phyloP scores from a whole-genome alignment of 2,329 filamentous ascomycete species.

The Pyricularia pennisetigena region DNA sequence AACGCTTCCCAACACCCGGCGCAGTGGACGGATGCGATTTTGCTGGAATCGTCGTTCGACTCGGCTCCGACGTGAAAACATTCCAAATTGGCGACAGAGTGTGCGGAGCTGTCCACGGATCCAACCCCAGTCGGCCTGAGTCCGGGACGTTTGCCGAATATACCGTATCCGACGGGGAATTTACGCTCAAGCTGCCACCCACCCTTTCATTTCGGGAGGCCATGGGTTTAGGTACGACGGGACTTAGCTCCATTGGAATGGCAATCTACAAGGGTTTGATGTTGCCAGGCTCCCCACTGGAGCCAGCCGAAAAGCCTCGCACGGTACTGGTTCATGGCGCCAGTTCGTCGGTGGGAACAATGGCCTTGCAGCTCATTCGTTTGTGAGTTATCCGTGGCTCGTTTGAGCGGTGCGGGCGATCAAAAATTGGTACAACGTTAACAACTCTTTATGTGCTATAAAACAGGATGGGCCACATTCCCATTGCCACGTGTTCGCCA shows the following conservation, averaged over 20 bases:
- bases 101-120: conserved; percentile 10
- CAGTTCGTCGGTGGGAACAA: neutral
- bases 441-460: too few relatives aligned
- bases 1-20: conserved; percentile 11
- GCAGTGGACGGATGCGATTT: conserved; percentile 19
- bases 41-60: conserved; percentile 15
- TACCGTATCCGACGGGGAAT: conserved; percentile 1
- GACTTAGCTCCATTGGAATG: neutral
- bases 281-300: neutral
- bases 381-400: neutral
- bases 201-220: neutral
- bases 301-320: neutral
- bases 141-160: conserved; percentile 15
- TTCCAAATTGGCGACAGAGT: conserved; percentile 19
- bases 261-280: neutral
- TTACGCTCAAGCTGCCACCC: neutral
- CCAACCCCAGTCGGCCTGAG: conserved; percentile 7
- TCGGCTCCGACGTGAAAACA: conserved; percentile 12
- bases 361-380: neutral
- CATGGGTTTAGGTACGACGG: neutral
- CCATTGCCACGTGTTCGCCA: conserved; percentile 20
- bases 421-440: too few relatives aligned
- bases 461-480: neutral
- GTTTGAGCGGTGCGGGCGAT: neutral
- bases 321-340: neutral